Conservation (phyloP, 2,329 filamentous ascomycete species). For the Hypoxylon sp. region DNA sequence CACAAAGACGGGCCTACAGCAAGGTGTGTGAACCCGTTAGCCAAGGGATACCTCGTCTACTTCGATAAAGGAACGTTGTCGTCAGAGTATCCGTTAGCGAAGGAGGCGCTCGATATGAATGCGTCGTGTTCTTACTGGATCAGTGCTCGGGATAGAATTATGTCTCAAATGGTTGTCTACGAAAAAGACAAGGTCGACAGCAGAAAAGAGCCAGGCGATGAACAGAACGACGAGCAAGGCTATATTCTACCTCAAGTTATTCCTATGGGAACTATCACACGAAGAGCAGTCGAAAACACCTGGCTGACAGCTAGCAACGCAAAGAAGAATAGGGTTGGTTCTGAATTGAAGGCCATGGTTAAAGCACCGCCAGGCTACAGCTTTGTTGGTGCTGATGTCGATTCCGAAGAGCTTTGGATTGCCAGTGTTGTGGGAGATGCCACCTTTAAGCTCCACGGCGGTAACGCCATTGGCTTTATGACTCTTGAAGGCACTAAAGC, state of each 20-base stretch:
- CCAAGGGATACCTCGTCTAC: constrained; percentile 90
- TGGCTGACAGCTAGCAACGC: constrained; percentile 99
- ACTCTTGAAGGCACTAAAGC: constrained; percentile 96
- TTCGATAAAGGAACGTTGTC: constrained; percentile 92
- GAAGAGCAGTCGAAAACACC: constrained; percentile 95
- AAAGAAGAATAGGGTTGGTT: constrained; percentile 95
- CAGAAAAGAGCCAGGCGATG: constrained; percentile 44
- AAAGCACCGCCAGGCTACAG: constrained; percentile 90
- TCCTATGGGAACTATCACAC: constrained; percentile 97
- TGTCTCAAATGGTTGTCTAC: constrained; percentile 95
- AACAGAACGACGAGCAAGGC: constrained; percentile 63
- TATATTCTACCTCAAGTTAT: constrained; percentile 97
- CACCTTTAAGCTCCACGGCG: constrained; percentile 93
- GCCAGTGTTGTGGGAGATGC: constrained; percentile 95
- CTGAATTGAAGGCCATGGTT: constrained; percentile 97
- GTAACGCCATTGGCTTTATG: constrained; percentile 99
- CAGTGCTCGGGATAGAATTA: constrained; percentile 92
- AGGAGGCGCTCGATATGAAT: constrained; percentile 98
- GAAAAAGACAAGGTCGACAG: constrained; percentile 69
- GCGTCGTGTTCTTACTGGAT: constrained; percentile 99
- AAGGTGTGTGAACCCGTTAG: constrained; percentile 87
- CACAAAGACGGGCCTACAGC: constrained; percentile 94
- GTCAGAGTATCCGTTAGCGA: constrained; percentile 90
- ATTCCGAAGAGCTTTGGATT: constrained; percentile 98
- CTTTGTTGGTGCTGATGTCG: constrained; percentile 97